Evolutionary conservation across 768 basidiomycete species (phyloP).

Genomic region (Panus rudis): DNA sequence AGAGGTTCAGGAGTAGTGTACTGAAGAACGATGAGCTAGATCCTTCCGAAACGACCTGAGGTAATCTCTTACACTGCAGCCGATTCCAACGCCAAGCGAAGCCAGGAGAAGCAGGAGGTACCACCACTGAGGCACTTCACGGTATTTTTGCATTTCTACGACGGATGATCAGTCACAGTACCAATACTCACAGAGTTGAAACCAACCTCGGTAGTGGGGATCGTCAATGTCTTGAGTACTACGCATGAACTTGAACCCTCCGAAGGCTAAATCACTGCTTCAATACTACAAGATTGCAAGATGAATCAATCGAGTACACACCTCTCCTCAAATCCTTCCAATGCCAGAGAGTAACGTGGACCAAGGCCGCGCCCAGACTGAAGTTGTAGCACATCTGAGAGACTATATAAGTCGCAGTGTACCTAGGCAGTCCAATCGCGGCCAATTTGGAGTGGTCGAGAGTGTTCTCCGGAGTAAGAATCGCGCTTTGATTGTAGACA

Average conservation of each 20-base stretch:
- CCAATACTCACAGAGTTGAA: not conserved
- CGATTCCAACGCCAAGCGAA: slow-evolving; percentile 43
- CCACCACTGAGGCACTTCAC: slow-evolving; percentile 49
- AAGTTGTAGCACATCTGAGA: slow-evolving; percentile 45
- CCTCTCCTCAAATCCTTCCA: slow-evolving; percentile 41
- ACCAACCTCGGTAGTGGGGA: slow-evolving; percentile 40
- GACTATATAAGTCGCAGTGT: slow-evolving; percentile 41
- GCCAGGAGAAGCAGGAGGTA: slow-evolving; percentile 38
- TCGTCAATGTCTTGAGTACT: slow-evolving; percentile 38
- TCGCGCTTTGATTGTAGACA: slow-evolving; percentile 35
- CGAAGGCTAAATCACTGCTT: slow-evolving; percentile 29
- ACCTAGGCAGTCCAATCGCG: slow-evolving; percentile 23
- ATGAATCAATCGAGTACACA: slow-evolving; percentile 12
- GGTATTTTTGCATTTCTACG: slow-evolving; percentile 43
- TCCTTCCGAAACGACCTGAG: not conserved
- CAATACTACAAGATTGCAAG: not conserved
- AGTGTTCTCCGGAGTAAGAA: slow-evolving; percentile 32
- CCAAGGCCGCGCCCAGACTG: slow-evolving; percentile 42
- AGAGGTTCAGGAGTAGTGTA: slow-evolving; percentile 33
- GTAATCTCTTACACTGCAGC: slow-evolving; percentile 26
- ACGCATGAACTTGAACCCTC: slow-evolving; percentile 32
- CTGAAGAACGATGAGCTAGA: slow-evolving; percentile 7
- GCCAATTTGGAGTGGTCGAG: slow-evolving; percentile 27
- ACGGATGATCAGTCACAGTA: not conserved
- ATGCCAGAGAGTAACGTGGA: slow-evolving; percentile 44